These are phyloP conservation scores for Novakomyces olei DNA, from an alignment of 805 yeast species.

Conservation along the genomic window DNA sequence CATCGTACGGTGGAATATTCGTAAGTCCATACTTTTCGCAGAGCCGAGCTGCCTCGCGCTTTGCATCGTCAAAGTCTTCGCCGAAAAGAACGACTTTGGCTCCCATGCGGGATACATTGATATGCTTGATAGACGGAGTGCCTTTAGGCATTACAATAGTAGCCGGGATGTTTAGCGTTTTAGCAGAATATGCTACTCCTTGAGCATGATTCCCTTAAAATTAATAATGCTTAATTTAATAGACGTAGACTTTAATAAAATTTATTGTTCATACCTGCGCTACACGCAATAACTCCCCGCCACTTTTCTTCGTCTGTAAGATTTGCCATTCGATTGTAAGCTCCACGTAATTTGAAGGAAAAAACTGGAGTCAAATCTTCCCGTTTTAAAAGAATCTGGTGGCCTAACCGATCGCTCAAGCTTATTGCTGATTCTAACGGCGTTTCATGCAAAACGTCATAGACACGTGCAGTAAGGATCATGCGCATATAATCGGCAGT, in stretches of 20 bases:
- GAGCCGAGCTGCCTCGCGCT: slow-evolving; percentile 63
- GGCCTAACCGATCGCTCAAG: slow-evolving; percentile 49
- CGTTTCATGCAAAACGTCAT: slow-evolving; percentile 81
- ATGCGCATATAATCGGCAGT: slow-evolving; percentile 84
- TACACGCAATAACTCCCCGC: slow-evolving; percentile 87
- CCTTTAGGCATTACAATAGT: slow-evolving; percentile 97
- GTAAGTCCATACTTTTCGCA: slow-evolving; percentile 50
- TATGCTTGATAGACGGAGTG: slow-evolving; percentile 84
- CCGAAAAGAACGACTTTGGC: slow-evolving; percentile 85
- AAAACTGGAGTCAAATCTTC: slow-evolving; percentile 91
- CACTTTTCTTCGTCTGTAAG: slow-evolving; percentile 34
- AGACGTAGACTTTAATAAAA: too few species aligned
- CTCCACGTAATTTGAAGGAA: slow-evolving; percentile 90
- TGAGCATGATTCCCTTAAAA: slow-evolving; percentile 99
- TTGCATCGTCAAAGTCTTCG: slow-evolving; percentile 88
- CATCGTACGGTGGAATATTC: slow-evolving; percentile 94
- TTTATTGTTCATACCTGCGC: too few species aligned
- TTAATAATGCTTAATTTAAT: too few species aligned
- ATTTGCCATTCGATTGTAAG: slow-evolving; percentile 90
- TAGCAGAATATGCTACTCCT: slow-evolving; percentile 89
- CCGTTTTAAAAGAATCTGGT: slow-evolving; percentile 61
- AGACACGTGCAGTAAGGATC: slow-evolving; percentile 77
- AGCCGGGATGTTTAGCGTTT: slow-evolving; percentile 65
- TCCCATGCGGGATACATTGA: slow-evolving; percentile 79
- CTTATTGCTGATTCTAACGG: slow-evolving; percentile 60